phyloP scores from a whole-genome alignment of 2,329 filamentous ascomycete genomes.

The Ceratocystis lukuohia region DNA sequence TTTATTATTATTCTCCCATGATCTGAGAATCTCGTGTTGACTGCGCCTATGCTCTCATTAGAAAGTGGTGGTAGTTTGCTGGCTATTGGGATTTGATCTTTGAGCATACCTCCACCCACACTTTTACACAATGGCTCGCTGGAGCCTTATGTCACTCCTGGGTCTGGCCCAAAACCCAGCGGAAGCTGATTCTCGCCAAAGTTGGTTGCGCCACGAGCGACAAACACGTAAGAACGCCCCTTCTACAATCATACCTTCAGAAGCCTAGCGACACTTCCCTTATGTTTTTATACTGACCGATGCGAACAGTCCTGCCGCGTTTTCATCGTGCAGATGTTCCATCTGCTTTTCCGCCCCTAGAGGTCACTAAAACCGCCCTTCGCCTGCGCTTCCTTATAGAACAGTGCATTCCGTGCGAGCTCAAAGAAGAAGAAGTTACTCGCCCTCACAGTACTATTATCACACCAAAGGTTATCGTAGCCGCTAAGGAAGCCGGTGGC shows the following conservation, averaged over 20 bases:
- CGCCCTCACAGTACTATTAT: slow-evolving; percentile 75
- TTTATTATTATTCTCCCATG: background rate
- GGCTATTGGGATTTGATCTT: background rate
- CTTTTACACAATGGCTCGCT: slow-evolving; percentile 8
- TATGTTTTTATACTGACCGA: background rate
- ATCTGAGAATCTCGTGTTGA: background rate
- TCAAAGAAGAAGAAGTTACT: slow-evolving; percentile 63
- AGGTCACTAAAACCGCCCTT: slow-evolving; percentile 81
- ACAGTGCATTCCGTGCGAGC: slow-evolving; percentile 77
- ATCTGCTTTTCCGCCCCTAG: slow-evolving; percentile 57
- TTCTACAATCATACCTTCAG: background rate
- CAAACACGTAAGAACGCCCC: slow-evolving; percentile 8
- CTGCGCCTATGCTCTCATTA: background rate
- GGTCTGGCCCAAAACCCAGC: slow-evolving; percentile 10
- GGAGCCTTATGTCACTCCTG: slow-evolving; percentile 15
- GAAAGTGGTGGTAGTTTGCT: background rate
- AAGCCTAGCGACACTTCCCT: too few species aligned
- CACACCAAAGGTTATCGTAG: slow-evolving; percentile 62
- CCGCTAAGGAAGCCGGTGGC: slow-evolving; percentile 70
- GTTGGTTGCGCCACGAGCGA: slow-evolving; percentile 9
- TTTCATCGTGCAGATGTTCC: slow-evolving; percentile 41
- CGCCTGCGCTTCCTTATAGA: slow-evolving; percentile 85
- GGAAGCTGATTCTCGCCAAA: background rate
- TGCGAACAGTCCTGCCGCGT: slow-evolving; percentile 47
- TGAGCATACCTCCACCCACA: background rate